Percentiles rank a stretch among this genome's conserved stretches.
Evolutionary conservation across 1,284 basidiomycete genomes (phyloP).

Genomic region (Ustilago esculenta): DNA sequence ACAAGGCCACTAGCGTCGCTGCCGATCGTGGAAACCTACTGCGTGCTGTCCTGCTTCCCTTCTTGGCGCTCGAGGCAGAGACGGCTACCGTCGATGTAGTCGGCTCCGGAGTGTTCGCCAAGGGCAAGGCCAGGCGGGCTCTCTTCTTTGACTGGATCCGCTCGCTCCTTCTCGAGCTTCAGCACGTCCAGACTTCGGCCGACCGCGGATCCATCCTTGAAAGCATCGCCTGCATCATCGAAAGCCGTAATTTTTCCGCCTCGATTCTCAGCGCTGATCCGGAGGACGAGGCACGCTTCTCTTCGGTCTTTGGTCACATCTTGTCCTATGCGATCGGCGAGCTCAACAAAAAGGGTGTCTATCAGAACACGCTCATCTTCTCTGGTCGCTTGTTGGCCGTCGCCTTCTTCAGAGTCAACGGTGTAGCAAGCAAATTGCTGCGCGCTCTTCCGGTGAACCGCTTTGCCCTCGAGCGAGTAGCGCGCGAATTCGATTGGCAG

Average conservation of each 20-base stretch:
- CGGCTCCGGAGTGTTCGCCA: slow-evolving; percentile 36
- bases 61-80: slow-evolving; percentile 62
- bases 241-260: slow-evolving; percentile 57
- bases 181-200: slow-evolving; percentile 61
- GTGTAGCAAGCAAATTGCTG: slow-evolving; percentile 61
- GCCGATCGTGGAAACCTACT: slow-evolving; percentile 57
- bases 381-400: slow-evolving; percentile 60
- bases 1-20: slow-evolving; percentile 13
- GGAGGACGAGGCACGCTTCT: slow-evolving; percentile 54
- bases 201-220: slow-evolving; percentile 63
- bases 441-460: slow-evolving; percentile 61
- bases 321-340: slow-evolving; percentile 61
- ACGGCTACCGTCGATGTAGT: slow-evolving; percentile 46
- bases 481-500: slow-evolving; percentile 57
- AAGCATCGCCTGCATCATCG: slow-evolving; percentile 63
- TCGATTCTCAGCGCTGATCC: slow-evolving; percentile 42
- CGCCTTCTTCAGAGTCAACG: slow-evolving; percentile 59
- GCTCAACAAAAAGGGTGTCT: slow-evolving; percentile 65
- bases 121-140: slow-evolving; percentile 46
- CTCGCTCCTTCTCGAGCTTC: slow-evolving; percentile 54
- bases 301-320: slow-evolving; percentile 58
- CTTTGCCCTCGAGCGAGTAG: slow-evolving; percentile 59
- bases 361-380: slow-evolving; percentile 64
- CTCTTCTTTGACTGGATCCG: slow-evolving; percentile 65
- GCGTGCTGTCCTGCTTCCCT: slow-evolving; percentile 57